These are phyloP conservation scores for Oryza coarctata DNA, from an alignment of 176 grass and related monocot genomes.

Conservation along the genomic window DNA sequence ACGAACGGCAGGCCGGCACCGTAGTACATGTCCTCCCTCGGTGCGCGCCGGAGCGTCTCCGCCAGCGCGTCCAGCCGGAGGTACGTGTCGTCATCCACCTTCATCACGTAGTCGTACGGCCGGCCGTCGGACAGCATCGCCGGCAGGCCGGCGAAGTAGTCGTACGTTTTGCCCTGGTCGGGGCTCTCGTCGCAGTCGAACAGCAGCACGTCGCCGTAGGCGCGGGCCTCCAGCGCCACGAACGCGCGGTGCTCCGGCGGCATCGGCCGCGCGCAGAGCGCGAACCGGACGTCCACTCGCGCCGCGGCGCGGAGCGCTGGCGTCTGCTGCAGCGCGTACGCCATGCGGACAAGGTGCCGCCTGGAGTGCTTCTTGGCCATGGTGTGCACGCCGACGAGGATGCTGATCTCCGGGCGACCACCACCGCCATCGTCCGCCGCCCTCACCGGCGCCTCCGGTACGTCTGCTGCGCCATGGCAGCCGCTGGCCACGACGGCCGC, in stretches of 20 bases:
- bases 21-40: constrained; percentile 68
- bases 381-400: constrained; percentile 64
- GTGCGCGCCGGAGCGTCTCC: constrained; percentile 36
- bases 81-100: constrained; percentile 92
- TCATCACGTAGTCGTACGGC: constrained; percentile 80
- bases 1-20: constrained; percentile 56
- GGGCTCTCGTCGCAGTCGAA: constrained; percentile 60
- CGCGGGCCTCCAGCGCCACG: constrained; percentile 54
- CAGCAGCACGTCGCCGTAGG: constrained; percentile 55
- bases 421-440: background rate
- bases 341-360: constrained; percentile 63
- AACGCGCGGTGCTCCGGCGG: constrained; percentile 43
- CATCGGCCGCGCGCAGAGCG: constrained; percentile 51
- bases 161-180: constrained; percentile 51
- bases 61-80: constrained; percentile 57
- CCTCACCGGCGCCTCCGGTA: background rate
- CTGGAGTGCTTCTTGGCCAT: constrained; percentile 48
- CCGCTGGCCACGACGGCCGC: background rate
- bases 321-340: constrained; percentile 53
- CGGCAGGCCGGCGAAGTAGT: constrained; percentile 60
- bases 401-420: background rate
- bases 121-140: background rate
- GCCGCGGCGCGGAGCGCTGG: constrained; percentile 16
- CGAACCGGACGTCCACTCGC: constrained; percentile 63
- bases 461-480: background rate